These are phyloP conservation scores for Paulownia fortunei DNA, from an alignment of 257 asterid genomes.

Conservation along the genomic window DNA sequence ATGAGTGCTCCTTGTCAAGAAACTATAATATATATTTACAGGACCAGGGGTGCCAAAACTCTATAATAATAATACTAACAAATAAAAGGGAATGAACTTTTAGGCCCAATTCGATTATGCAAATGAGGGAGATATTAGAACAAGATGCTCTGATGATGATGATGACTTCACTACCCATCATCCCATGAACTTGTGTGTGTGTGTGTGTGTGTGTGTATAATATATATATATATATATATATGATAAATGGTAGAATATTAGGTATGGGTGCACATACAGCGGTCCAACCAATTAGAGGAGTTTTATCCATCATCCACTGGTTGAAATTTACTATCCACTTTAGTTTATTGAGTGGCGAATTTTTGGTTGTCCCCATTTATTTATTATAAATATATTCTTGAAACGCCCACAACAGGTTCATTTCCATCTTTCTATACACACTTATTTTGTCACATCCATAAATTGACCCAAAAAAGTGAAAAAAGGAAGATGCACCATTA, in stretches of 20 bases:
- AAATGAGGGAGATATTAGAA: background rate
- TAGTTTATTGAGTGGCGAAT: background rate
- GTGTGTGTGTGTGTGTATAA: too few relatives aligned
- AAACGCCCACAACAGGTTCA: background rate
- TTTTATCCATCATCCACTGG: slow-evolving; percentile 24
- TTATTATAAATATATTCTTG: background rate
- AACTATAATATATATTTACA: too few relatives aligned
- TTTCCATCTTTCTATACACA: too few relatives aligned
- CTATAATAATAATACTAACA: too few relatives aligned
- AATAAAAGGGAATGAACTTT: too few relatives aligned
- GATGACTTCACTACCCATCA: background rate
- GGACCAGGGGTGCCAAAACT: too few relatives aligned
- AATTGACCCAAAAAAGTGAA: too few relatives aligned
- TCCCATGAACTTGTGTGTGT: background rate
- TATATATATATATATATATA: too few relatives aligned
- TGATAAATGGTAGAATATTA: background rate
- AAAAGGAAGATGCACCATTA: slow-evolving; percentile 18
- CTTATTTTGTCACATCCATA: too few relatives aligned
- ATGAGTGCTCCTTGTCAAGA: too few relatives aligned
- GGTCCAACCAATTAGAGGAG: slow-evolving; percentile 25
- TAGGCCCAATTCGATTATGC: too few relatives aligned
- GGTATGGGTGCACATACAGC: slow-evolving; percentile 23
- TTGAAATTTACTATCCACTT: slow-evolving; percentile 23
- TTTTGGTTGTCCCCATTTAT: background rate
- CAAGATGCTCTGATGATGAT: slow-evolving; percentile 8